phyloP scores from a whole-genome alignment of 2,329 filamentous ascomycete genomes.

The Coniochaeta prunicola region DNA sequence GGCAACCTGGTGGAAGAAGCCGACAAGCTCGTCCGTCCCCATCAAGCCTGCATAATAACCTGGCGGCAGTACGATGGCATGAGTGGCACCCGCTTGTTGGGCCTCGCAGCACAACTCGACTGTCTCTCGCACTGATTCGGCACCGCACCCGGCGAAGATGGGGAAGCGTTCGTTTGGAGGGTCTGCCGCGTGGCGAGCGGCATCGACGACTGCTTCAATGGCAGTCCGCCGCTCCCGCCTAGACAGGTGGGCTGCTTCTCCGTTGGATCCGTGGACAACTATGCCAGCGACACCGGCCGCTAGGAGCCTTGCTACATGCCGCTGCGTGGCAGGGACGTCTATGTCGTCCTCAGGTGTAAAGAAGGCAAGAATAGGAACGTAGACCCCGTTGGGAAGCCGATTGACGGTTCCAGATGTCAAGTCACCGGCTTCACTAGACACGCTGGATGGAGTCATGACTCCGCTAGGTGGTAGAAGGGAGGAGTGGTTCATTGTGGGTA shows the following conservation, averaged over 20 bases:
- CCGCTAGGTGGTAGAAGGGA: not conserved
- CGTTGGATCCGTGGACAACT: conserved; percentile 59
- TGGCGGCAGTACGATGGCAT: conserved; percentile 59
- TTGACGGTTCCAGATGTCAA: not conserved
- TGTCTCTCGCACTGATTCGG: conserved; percentile 58
- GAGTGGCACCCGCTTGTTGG: conserved; percentile 55
- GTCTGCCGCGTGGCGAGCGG: conserved; percentile 14
- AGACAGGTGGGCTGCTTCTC: conserved; percentile 58
- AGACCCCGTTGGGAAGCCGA: conserved; percentile 30
- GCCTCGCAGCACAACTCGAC: conserved; percentile 59
- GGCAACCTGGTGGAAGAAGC: conserved; percentile 54
- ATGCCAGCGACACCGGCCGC: conserved; percentile 53
- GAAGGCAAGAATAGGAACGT: conserved; percentile 51
- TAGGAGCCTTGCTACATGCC: conserved; percentile 47
- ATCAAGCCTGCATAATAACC: conserved; percentile 59
- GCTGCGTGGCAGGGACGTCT: conserved; percentile 40
- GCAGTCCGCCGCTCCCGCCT: conserved; percentile 51
- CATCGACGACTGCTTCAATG: conserved; percentile 35
- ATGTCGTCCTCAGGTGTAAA: conserved; percentile 44
- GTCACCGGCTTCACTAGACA: not conserved
- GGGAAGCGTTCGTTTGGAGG: conserved; percentile 45
- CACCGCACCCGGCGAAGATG: conserved; percentile 60
- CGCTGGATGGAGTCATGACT: not conserved
- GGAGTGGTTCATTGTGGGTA: not conserved
- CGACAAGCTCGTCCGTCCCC: conserved; percentile 42